phyloP scores from a whole-genome alignment of 1,284 basidiomycete species.

The Coriolopsis trogii region DNA sequence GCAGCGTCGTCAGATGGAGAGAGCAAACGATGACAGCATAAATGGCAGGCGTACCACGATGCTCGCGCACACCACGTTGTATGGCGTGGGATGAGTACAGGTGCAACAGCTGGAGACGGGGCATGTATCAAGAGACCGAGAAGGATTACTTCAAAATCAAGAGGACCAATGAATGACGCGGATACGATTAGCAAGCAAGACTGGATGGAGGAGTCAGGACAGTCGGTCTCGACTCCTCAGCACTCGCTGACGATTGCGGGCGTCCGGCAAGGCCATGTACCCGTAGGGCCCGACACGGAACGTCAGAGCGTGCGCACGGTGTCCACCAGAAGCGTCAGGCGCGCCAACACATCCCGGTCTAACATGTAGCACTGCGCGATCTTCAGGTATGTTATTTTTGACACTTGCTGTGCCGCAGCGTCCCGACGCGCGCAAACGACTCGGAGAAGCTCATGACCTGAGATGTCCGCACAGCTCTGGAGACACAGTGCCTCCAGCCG shows the following conservation, averaged over 20 bases:
- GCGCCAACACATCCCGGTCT: conserved; percentile 30
- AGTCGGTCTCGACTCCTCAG: too few species aligned
- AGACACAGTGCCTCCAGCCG: conserved; percentile 34
- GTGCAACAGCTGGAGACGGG: too few species aligned
- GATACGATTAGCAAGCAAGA: neutral
- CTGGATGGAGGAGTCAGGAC: neutral
- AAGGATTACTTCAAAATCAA: too few species aligned
- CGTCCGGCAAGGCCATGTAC: neutral
- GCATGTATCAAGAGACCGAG: too few species aligned
- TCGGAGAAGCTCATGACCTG: conserved; percentile 36
- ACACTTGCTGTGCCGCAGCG: conserved; percentile 18
- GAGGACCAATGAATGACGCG: too few species aligned
- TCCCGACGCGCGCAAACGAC: conserved; percentile 31
- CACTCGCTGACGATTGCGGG: neutral
- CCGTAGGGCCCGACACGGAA: neutral
- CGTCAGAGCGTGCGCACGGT: conserved; percentile 25
- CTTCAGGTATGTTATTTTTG: conserved; percentile 29
- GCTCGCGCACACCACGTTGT: neutral
- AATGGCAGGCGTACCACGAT: neutral
- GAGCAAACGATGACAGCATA: neutral
- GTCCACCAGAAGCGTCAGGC: conserved; percentile 26
- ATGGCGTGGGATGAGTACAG: too few species aligned
- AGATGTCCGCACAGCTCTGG: conserved; percentile 35
- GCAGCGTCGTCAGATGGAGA: neutral
- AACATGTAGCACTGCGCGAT: conserved; percentile 32